Conservation (phyloP, 2,329 filamentous ascomycete genomes). For the Dactylella cylindrospora region DNA sequence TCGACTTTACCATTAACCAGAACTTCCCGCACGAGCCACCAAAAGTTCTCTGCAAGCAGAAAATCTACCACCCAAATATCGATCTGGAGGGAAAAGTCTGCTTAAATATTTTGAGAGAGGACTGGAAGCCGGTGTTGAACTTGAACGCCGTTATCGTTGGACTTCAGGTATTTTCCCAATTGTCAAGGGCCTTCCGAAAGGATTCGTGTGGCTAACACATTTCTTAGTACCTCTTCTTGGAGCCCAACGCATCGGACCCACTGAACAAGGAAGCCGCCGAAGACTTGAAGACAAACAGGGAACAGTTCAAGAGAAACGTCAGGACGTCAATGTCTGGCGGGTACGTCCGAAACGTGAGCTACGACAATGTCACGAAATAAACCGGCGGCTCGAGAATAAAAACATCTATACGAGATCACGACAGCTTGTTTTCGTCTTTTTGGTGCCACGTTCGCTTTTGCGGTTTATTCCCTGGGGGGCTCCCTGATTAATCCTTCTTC, state of each 20-base stretch:
- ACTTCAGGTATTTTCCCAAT: conserved; percentile 64
- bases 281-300: conserved; percentile 80
- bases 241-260: conserved; percentile 96
- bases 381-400: conserved; percentile 37
- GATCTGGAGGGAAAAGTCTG: conserved; percentile 97
- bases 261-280: conserved; percentile 97
- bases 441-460: conserved; percentile 43
- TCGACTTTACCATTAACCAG: conserved; percentile 88
- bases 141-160: conserved; percentile 95
- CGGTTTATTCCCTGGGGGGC: conserved; percentile 19
- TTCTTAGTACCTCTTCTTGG: conserved; percentile 85
- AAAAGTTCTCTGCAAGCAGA: conserved; percentile 94
- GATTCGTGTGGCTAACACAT: conserved; percentile 20
- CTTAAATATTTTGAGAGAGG: conserved; percentile 92
- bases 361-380: conserved; percentile 76
- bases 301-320: conserved; percentile 90
- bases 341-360: conserved; percentile 68
- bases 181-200: conserved; percentile 1
- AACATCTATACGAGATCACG: conserved; percentile 36
- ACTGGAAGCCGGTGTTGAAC: conserved; percentile 98
- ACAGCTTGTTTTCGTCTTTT: conserved; percentile 31
- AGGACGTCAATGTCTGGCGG: conserved; percentile 80
- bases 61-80: conserved; percentile 99
- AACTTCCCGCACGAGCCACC: conserved; percentile 97
- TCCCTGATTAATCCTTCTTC: conserved; percentile 25